Percentiles rank a stretch among this genome's conserved stretches.
Evolutionary conservation across 2,329 filamentous ascomycete genomes (phyloP).

Genomic region (Fusarium anthophilum): DNA sequence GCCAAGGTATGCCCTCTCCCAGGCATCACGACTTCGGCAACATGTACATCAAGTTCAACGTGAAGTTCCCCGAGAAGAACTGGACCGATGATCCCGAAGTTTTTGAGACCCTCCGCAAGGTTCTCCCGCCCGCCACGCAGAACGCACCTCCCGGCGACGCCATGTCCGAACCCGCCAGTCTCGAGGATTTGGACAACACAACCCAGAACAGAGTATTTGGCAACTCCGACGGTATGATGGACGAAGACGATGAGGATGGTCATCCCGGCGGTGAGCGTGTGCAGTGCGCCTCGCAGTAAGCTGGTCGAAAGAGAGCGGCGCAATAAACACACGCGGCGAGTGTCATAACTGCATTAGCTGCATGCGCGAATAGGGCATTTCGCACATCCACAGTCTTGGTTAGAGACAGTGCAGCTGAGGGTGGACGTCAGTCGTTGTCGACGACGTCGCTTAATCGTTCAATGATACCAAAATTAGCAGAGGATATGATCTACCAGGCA

Average conservation of each 20-base stretch:
- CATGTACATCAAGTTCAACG: conserved; percentile 95
- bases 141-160: conserved; percentile 78
- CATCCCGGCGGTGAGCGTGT: conserved; percentile 80
- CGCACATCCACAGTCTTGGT: conserved; percentile 3
- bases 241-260: conserved; percentile 82
- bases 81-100: conserved; percentile 73
- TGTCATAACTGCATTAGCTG: conserved; percentile 32
- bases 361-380: conserved; percentile 1
- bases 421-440: conserved; percentile 29
- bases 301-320: conserved; percentile 14
- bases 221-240: conserved; percentile 66
- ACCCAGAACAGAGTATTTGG: conserved; percentile 73
- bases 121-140: conserved; percentile 78
- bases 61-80: conserved; percentile 91
- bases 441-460: conserved; percentile 40
- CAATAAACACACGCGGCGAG: conserved; percentile 23
- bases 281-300: conserved; percentile 88
- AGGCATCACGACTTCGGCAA: conserved; percentile 96
- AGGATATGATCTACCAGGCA: conserved; percentile 11
- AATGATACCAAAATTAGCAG: conserved; percentile 42
- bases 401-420: conserved; percentile 23
- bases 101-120: conserved; percentile 81
- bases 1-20: conserved; percentile 96
- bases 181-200: conserved; percentile 84
- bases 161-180: conserved; percentile 89